Conservation (phyloP, 2,329 filamentous ascomycete genomes). For the Scleromitrula shiraiana region DNA sequence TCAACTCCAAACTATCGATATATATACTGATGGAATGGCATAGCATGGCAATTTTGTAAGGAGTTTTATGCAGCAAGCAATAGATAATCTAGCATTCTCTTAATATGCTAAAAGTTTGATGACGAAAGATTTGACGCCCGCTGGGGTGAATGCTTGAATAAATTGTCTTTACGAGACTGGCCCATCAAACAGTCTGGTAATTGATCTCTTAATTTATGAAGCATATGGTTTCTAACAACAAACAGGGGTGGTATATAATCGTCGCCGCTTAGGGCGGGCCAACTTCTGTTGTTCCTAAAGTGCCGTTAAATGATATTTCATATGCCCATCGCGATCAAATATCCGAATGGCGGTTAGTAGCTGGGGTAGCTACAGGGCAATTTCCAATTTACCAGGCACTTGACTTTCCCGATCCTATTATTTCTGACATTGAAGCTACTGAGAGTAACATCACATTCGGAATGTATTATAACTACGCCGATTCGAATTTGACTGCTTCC, state of each 20-base stretch:
- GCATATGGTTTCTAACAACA: neutral
- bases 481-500: conserved; percentile 11
- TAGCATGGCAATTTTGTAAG: neutral
- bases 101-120: neutral
- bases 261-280: neutral
- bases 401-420: neutral
- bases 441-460: conserved; percentile 5
- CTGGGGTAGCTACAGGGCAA: neutral
- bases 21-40: neutral
- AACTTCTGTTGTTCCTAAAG: neutral
- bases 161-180: neutral
- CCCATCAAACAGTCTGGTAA: neutral
- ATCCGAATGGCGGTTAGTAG: neutral
- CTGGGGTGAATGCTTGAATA: neutral
- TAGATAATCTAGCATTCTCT: neutral
- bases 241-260: neutral
- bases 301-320: neutral
- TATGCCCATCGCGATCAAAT: neutral
- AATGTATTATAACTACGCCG: conserved; percentile 19
- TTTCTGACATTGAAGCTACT: neutral
- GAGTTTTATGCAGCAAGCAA: neutral
- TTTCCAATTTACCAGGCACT: neutral
- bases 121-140: neutral
- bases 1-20: neutral
- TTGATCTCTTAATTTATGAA: neutral